Evolutionary conservation across 192 early-diverging fungal species (phyloP), one percentile per base, ranked within the genome.

Genomic region (Gaertneriomyces sp.): DNA sequence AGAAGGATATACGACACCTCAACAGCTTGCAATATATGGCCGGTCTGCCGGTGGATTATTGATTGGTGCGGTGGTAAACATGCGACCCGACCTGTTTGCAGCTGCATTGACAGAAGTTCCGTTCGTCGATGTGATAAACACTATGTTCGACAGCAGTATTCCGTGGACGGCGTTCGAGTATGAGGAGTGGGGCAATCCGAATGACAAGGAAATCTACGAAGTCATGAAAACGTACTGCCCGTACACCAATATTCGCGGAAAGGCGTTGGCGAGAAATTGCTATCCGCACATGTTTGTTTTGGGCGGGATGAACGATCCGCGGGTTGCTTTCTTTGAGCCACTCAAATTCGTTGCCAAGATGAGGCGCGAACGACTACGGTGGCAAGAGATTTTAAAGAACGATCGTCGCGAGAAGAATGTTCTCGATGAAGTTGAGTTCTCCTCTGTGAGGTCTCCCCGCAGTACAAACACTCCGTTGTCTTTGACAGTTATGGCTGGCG

Each of bases 271-370:
- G 0, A 61, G 63, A n/a, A 68, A 72, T 63, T 63, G 58, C 40
- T 71, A 72, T 47, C 77, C 77, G 19, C 60, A 79, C 44, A 45
- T 79, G 11, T 50, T 79, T 17, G 63, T 79, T 16, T 52, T 63
- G n/a, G 91, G 84, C 50, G 94, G 92, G 5, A 84, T 92, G 64
- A 86, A 85, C 49, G 94, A 96, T 72, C 89, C 89, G 54, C 79
- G 94, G 5, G 94, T 96, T 5, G 78, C 83, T 16, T 88, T 85
- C 55, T 93, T 87, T 70, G 92, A 96, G 61, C 88, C 91, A 1
- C 70, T 89, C 10, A 96, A 96, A 68, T 96, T 85, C 75, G 86
- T 93, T 25, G 90, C 94, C 9, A 81, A 92, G 10, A 60, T 94
- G 58, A 79, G 87, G 70, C 76, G 69, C n/a, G 69, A 70, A 53